Base-by-base conservation (phyloP, 352 stramenopile species). In the Thalassiosira pacifica region DNA sequence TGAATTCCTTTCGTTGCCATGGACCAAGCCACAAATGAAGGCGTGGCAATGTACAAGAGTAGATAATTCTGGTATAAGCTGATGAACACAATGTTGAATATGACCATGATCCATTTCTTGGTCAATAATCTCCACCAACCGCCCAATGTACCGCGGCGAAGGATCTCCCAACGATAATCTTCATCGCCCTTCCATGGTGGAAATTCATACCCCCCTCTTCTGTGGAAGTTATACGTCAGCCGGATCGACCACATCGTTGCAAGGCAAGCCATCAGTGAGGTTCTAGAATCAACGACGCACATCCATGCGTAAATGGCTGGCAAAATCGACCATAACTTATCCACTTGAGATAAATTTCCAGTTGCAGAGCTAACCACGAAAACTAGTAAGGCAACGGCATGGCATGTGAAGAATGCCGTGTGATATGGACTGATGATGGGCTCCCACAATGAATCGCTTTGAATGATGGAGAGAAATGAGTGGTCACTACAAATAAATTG, bases 71-170 rank as follows among this genome's bases (percentile, higher is more conserved):
- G 45, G 45, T 57, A 57, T 2, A 57, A 22, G 13, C 45, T 57
- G 13, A 98, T 98, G 78, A 98, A 98, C 6, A 94, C 79, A 34
- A 98, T 73, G 78, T 98, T 98, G 82, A 98, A 97, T 66, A 97
- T 52, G 55, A 97, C 87, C 92, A 96, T 98, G 26, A 96, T 63
- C n/a, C 95, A 87, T 57, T 90, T 93, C 71, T 96, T 90, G 0
- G 79, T 76, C n/a, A 93, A 69, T 40, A 84, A 66, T 42, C 59
- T 48, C 66, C 90, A 79, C 16, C 53, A 86, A 26, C 73, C 71
- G 24, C 81, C 81, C 48, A 88, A 57, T 52, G 40, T 52, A n/a
- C 82, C 79, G 2, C 77, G 22, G 59, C 83, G 94, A 53, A 98
- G 70, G 22, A 95, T 90, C 2, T 93, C 95, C 96, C 96, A 98